Base-by-base conservation (phyloP, 345 rosid species). In the Leavenworthia alabamica region DNA sequence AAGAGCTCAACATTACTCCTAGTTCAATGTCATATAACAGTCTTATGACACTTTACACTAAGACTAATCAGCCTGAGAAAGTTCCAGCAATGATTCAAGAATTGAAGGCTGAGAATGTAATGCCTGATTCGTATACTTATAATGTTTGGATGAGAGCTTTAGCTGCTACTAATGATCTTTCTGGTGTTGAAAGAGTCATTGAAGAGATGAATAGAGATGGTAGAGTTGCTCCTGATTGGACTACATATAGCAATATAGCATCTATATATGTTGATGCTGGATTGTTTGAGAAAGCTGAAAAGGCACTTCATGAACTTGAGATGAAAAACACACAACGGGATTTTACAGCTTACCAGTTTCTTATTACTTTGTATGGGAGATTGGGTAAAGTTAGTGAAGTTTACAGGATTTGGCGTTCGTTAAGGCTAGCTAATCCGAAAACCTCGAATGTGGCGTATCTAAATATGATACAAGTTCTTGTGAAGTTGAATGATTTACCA, bases 131-230 rank as follows among this genome's bases (percentile, higher is more conserved):
- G 0, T 89, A 64, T 67, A 75, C 92, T 0, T 89, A 89, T 68
- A 89, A 89, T 78, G 82, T 87, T 7, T 93, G 97, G 99, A 93
- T 89, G 97, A 89, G 99, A 66, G 85, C 90, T 42, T 68, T 87
- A 49, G 97, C 99, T 73, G 82, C 92, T 29, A 66, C 53, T 11
- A 64, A 83, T 42, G 92, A 89, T 72, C 65, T 79, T 45, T 85
- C 77, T 31, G 96, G 96, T 50, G 90, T 75, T 56, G 99, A 93
- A 61, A 85, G 94, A 71, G 90, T 87, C 8, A 57, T 84, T 0
- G 99, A 87, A 3, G 96, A 87, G 77, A 85, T 89, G 91, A 85
- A 71, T 74, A 85, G 91, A 73, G 96, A 85, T 70, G 99, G 88
- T 35, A 81, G 82, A 61, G 80, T 85, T 75, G 82, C 81, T 73